These are phyloP conservation scores for Chlamydomonas eustigma DNA, from an alignment of 139 green algal species.

Conservation along the genomic window DNA sequence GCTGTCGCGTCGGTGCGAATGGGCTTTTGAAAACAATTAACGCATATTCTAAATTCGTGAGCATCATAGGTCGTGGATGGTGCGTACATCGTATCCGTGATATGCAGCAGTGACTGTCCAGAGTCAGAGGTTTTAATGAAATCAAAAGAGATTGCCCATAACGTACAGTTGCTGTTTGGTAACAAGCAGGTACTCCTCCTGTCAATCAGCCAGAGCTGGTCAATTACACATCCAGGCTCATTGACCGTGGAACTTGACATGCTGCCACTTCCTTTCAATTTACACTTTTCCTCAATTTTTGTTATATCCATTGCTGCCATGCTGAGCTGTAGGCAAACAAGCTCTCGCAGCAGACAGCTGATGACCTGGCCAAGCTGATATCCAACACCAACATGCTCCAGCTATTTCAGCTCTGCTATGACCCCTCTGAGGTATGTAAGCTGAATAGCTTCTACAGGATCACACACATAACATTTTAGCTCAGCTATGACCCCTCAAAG, in stretches of 20 bases:
- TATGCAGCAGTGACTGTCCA: slow-evolving; percentile 5
- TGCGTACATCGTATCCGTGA: slow-evolving; percentile 4
- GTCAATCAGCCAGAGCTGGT: too few species aligned
- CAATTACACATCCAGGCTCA: too few species aligned
- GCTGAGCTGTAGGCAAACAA: background rate
- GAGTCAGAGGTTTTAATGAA: slow-evolving; percentile 13
- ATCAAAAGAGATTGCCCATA: slow-evolving; percentile 12
- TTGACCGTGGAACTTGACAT: too few species aligned
- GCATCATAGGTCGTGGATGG: background rate
- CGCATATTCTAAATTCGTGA: background rate
- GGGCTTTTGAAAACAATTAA: background rate
- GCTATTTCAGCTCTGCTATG: slow-evolving; percentile 4
- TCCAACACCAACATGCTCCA: slow-evolving; percentile 9
- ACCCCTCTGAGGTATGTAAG: too few species aligned
- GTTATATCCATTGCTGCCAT: too few species aligned
- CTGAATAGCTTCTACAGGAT: too few species aligned
- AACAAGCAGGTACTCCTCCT: background rate
- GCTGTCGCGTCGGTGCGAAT: slow-evolving; percentile 8
- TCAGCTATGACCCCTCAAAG: too few species aligned
- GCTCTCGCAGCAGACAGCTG: background rate
- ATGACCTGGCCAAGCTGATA: slow-evolving; percentile 7
- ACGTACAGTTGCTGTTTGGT: slow-evolving; percentile 14
- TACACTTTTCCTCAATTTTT: too few species aligned
- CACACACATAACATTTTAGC: too few species aligned
- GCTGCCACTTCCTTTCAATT: too few species aligned